Conservation (phyloP, 176 grass and related monocot genomes). For the Ananas comosus region DNA sequence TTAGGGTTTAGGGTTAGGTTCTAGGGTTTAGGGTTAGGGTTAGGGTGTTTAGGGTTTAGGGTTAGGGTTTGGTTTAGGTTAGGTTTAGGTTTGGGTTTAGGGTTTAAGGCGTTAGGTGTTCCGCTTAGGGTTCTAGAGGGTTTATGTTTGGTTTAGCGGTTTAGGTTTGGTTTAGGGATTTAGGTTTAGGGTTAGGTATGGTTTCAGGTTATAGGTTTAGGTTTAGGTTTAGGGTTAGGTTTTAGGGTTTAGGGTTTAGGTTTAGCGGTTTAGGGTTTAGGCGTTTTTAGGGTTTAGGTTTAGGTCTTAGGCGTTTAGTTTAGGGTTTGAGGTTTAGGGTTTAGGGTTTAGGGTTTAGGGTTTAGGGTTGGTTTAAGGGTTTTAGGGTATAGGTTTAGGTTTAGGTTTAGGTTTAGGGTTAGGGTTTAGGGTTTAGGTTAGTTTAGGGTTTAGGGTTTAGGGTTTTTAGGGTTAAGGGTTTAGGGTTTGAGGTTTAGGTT, state of each 20-base stretch:
- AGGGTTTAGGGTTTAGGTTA: constrained; percentile 7
- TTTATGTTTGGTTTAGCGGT: too few species aligned
- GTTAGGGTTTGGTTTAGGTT: too few species aligned
- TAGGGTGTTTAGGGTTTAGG: too few species aligned
- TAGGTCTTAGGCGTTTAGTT: constrained; percentile 19
- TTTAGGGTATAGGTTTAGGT: constrained; percentile 15
- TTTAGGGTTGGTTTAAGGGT: constrained; percentile 20
- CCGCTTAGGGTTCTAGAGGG: too few species aligned
- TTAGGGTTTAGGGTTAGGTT: too few species aligned
- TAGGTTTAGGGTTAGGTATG: constrained; percentile 24
- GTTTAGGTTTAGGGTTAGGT: constrained; percentile 22
- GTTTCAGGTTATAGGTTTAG: constrained; percentile 20
- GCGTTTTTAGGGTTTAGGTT: constrained; percentile 19
- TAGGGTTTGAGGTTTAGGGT: constrained; percentile 15
- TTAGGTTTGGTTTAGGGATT: too few species aligned
- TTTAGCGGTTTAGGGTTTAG: constrained; percentile 13
- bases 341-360: constrained; percentile 5
- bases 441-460: constrained; percentile 13
- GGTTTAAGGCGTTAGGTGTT: too few species aligned
- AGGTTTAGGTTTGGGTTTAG: too few species aligned
- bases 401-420: constrained; percentile 2
- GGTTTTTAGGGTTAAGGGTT: constrained; percentile 16
- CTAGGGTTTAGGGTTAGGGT: too few species aligned
- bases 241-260: constrained; percentile 27
- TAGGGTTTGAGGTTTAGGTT: constrained; percentile 21